Base-by-base conservation (phyloP, 495 filamentous ascomycete genomes). In the Daldinia grandis region DNA sequence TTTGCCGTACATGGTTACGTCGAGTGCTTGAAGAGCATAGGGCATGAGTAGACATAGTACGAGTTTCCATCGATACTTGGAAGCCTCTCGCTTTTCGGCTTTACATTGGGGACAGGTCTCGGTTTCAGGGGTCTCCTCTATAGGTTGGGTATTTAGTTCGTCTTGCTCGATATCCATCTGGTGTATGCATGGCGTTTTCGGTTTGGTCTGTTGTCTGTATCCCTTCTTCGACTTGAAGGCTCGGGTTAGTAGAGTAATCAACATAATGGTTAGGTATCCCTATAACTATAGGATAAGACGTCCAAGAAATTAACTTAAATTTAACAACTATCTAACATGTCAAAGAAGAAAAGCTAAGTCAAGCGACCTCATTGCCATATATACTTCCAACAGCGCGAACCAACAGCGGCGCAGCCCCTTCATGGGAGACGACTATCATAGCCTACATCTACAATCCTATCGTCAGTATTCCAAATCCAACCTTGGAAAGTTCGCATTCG, bases 21-120 rank as follows among this genome's bases (percentile, higher is more conserved):
- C 87, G 15, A 89, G 76, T 0, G 87, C 78, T 40, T 84, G 79
- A 0, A 88, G 76, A 1, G 79, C 76, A 56, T 83, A 87, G 1
- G 87, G 88, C 4, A 84, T 57, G 42, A 85, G 78, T 9, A 90
- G 76, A 8, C 86, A 85, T 14, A 78, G 42, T 25, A 88, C 79
- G 21, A 90, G 77, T 71, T 84, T 87, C 80, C 79, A 82, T 24
- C 88, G 79, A 71, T 89, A 87, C 61, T 73, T 76, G 38, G 66
- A 67, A 25, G 70, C 73, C 14, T 64, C 68, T 31, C 58, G 61
- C 40, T 71, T 38, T 3, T 78, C 73, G 0, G 44, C 67, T 37
- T 65, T 69, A 47, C 71, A 76, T 19, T 61, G 24, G 15, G 44
- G 62, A 37, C 71, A 74, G 5, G 7, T 24, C 10, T 28, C 53